Evolutionary conservation across 352 stramenopile genomes (phyloP).

Genomic region (Phytophthora lateralis): DNA sequence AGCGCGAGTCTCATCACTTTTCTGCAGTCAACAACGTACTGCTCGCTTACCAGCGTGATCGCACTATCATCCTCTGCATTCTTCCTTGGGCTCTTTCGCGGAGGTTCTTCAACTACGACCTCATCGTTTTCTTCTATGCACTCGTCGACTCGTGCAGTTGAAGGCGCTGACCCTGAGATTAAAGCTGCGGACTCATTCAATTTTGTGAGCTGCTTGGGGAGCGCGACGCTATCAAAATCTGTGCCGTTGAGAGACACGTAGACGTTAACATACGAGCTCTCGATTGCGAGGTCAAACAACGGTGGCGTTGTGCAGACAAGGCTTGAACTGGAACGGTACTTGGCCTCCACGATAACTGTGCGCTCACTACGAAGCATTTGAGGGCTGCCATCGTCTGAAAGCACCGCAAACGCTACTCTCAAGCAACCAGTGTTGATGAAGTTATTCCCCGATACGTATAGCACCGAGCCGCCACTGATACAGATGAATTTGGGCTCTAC

Average conservation of each 20-base stretch:
- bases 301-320: slow-evolving; percentile 52
- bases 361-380: slow-evolving; percentile 12
- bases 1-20: slow-evolving; percentile 18
- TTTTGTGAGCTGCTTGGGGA: slow-evolving; percentile 39
- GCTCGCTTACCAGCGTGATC: slow-evolving; percentile 18
- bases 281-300: slow-evolving; percentile 29
- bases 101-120: not conserved
- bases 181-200: slow-evolving; percentile 15
- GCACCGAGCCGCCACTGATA: slow-evolving; percentile 41
- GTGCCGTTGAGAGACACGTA: slow-evolving; percentile 61
- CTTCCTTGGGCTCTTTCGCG: slow-evolving; percentile 11
- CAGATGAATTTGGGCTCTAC: slow-evolving; percentile 51
- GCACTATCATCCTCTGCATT: slow-evolving; percentile 10
- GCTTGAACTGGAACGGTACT: slow-evolving; percentile 51
- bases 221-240: slow-evolving; percentile 68
- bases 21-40: slow-evolving; percentile 32
- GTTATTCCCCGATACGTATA: slow-evolving; percentile 56
- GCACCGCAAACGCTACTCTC: slow-evolving; percentile 51
- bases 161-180: not conserved
- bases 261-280: slow-evolving; percentile 32
- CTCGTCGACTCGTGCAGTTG: slow-evolving; percentile 10
- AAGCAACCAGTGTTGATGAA: slow-evolving; percentile 52
- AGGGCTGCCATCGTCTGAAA: slow-evolving; percentile 11
- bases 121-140: slow-evolving; percentile 24
- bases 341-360: slow-evolving; percentile 52